Conservation (phyloP, 2,329 filamentous ascomycete species). For the Hypoxylon sp. region DNA sequence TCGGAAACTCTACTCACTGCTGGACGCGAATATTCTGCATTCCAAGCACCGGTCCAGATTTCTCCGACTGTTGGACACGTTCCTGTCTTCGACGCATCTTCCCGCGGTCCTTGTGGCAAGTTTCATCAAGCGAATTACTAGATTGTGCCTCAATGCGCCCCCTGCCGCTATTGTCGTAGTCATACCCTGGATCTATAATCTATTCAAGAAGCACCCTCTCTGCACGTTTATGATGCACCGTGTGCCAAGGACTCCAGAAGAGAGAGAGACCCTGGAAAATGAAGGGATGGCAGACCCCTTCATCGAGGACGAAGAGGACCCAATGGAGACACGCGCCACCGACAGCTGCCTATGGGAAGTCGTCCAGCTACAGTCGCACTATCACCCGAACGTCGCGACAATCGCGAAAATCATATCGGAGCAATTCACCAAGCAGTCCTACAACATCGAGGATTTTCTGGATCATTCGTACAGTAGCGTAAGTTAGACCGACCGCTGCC, state of each 20-base stretch:
- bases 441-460: conserved; percentile 96
- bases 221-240: conserved; percentile 98
- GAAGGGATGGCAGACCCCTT: conserved; percentile 77
- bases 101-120: conserved; percentile 90
- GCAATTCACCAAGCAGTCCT: conserved; percentile 95
- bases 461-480: conserved; percentile 90
- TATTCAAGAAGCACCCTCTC: conserved; percentile 86
- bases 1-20: conserved; percentile 88
- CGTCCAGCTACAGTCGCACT: conserved; percentile 88
- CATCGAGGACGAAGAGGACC: conserved; percentile 76
- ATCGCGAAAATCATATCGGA: conserved; percentile 93
- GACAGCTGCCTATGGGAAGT: conserved; percentile 97
- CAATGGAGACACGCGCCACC: conserved; percentile 84
- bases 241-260: conserved; percentile 65
- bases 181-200: conserved; percentile 94
- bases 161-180: conserved; percentile 89
- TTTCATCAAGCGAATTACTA: conserved; percentile 92
- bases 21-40: conserved; percentile 86
- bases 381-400: conserved; percentile 95
- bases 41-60: conserved; percentile 94
- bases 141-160: conserved; percentile 85
- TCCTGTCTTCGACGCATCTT: conserved; percentile 89
- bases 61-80: conserved; percentile 90
- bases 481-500: conserved; percentile 50
- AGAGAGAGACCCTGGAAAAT: conserved; percentile 67